phyloP scores from a whole-genome alignment of 1,139 yeast species.

The Petasospora fabianii region DNA sequence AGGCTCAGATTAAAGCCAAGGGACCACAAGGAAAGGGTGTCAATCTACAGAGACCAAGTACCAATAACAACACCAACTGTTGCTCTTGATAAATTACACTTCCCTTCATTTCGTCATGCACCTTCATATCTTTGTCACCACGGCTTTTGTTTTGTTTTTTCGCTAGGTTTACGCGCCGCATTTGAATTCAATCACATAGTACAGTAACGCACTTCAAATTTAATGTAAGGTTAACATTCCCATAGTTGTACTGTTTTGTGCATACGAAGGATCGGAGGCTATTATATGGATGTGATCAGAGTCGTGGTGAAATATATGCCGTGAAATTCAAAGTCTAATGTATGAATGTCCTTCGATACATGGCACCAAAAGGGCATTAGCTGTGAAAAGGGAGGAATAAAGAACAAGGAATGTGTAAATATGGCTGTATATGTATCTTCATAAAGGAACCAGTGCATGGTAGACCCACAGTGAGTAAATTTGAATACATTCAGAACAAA shows the following conservation, averaged over 20 bases:
- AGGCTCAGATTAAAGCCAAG: slow-evolving; percentile 30
- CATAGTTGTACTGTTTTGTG: neutral
- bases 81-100: slow-evolving; percentile 23
- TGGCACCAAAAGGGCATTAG: neutral
- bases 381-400: neutral
- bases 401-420: neutral
- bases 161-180: too few relatives aligned
- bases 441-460: neutral
- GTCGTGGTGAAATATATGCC: neutral
- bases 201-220: too few relatives aligned
- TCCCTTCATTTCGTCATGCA: neutral
- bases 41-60: slow-evolving; percentile 43
- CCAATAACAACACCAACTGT: slow-evolving; percentile 40
- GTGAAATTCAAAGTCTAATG: neutral
- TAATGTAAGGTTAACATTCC: too few relatives aligned
- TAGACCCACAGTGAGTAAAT: too few relatives aligned
- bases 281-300: too few relatives aligned
- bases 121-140: too few relatives aligned
- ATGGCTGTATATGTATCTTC: neutral
- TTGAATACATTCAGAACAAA: slow-evolving; percentile 16
- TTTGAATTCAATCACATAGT: too few relatives aligned
- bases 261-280: too few relatives aligned
- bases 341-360: too few relatives aligned
- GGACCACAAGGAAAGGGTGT: slow-evolving; percentile 29
- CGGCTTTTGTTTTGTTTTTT: neutral